Evolutionary conservation across 2,329 filamentous ascomycete genomes (phyloP), one percentile per base, ranked within the genome.

Genomic region (Periglandula ipomoeae): DNA sequence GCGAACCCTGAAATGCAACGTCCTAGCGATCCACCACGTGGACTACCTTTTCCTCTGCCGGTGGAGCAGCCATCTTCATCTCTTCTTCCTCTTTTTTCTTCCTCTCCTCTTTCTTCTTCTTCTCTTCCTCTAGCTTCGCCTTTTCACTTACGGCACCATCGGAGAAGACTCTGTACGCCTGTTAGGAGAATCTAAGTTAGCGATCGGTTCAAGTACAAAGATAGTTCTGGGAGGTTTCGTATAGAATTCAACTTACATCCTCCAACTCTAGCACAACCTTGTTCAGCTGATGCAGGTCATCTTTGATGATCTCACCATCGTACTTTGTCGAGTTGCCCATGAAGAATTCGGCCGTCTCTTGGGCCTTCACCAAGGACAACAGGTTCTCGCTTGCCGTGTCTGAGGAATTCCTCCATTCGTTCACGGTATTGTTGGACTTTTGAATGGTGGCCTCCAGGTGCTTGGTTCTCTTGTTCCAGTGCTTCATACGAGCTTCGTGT

Each of bases 391-490:
- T 41, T 11, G 24, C 5, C 2, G n/a, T 38, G 19, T 42, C 19
- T 17, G 47, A 17, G 9, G 42, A 23, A 17, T 37, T 35, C 2
- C 8, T 15, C 41, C 41, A 49, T 20, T 49, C 35, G 6, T 15
- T 17, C 8, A 45, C 13, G 23, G 42, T 41, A 2, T 35, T 13
- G 4, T 49, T 49, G 7, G 17, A 24, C 15, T 41, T 41, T 2
- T 20, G 2, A 11, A 41, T 23, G 9, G 7, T 32, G n/a, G 24
- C 19, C 11, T 22, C 5, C 8, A 49, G 42, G n/a, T 46, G 35
- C 15, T 30, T 22, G 27, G 15, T 45, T 13, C 24, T 42, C 13
- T 49, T 49, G 26, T 9, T 11, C 47, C 47, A 49, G 11, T 37
- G 48, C 1, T 17, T 37, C 4, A 19, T 13, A n/a, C 43, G 48